Evolutionary conservation across 768 basidiomycete genomes (phyloP).

Genomic region (Gelatoporia subvermispora): DNA sequence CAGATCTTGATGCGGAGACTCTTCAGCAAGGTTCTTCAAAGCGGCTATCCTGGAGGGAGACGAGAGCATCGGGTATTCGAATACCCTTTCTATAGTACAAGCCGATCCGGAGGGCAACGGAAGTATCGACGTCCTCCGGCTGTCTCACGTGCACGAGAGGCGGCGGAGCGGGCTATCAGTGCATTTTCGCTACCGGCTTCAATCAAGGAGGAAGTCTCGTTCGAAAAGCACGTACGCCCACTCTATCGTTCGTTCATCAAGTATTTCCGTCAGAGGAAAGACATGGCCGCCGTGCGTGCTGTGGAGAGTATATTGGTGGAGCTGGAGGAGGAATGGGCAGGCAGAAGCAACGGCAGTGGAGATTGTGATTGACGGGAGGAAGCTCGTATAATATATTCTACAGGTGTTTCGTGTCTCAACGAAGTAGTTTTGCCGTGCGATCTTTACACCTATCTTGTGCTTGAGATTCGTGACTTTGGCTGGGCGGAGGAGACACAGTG

Average conservation of each 20-base stretch:
- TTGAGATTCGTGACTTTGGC: too few relatives aligned
- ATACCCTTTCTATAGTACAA: too few relatives aligned
- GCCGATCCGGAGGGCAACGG: too few relatives aligned
- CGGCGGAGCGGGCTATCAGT: neutral
- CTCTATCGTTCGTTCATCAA: conserved; percentile 72
- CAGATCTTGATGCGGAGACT: conserved; percentile 41
- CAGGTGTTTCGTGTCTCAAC: too few relatives aligned
- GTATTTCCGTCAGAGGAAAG: conserved; percentile 52
- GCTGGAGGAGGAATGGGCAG: conserved; percentile 6
- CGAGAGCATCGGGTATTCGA: conserved; percentile 3
- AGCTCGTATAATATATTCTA: too few relatives aligned
- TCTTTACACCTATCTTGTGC: too few relatives aligned
- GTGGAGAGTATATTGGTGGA: conserved; percentile 51
- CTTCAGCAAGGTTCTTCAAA: conserved; percentile 60
- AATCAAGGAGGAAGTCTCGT: conserved; percentile 43
- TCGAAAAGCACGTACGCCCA: conserved; percentile 57
- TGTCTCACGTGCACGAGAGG: conserved; percentile 52
- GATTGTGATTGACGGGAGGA: too few relatives aligned
- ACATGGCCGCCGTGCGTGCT: conserved; percentile 45
- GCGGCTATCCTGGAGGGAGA: conserved; percentile 47
- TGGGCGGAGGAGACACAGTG: too few relatives aligned
- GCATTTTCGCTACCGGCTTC: conserved; percentile 30
- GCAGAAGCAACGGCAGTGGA: too few relatives aligned
- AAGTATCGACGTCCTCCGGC: too few relatives aligned
- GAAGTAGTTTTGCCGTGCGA: too few relatives aligned